Base-by-base conservation (phyloP, 2,329 filamentous ascomycete species). In the Pseudomassariella vexata region DNA sequence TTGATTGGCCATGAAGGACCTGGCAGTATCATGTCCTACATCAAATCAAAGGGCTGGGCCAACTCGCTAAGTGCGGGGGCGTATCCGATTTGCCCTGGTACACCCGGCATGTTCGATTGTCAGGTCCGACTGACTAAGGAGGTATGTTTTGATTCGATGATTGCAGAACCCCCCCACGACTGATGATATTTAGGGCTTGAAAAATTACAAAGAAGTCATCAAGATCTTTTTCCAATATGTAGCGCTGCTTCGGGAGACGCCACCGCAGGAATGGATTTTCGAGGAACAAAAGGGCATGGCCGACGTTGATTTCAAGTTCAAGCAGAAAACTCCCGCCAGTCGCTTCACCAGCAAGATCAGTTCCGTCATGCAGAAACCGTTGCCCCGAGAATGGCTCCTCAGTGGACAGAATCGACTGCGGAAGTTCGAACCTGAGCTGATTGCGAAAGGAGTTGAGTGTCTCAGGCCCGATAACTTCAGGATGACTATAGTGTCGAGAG, bases 261-360 rank as follows among this genome's bases (percentile, higher is more conserved):
- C 82, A 5, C 89, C 90, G 0, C 82, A 94, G 45, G 70, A 94
- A 55, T 96, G 92, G 92, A 88, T 96, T 36, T 89, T 92, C 37
- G 77, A 94, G 19, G 92, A 98, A 60, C 84, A 92, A 57, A 92
- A 89, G 58, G 80, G 81, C 21, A 79, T 96, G 63, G 81, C 85
- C 26, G 89, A 96, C 45, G 86, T 96, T 9, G 85, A 94, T 46
- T 98, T 98, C 69, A 85, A 84, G 44, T 98, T 94, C 62, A 86
- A 81, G 59, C 86, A 96, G 55, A 96, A 96, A 66, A 85, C 80
- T 3, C 86, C 85, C 1, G 87, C 90, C 2, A 92, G 83, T 53
- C 77, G 83, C 18, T 96, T 95, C 49, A 92, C 88, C 0, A 95
- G 87, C 64, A 79, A 76, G 38, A 78, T 87, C 42, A 88, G 83